Evolutionary conservation across 1,139 yeast genomes (phyloP), one percentile per base, ranked within the genome.

Genomic region (Hansenula lynferdii): DNA sequence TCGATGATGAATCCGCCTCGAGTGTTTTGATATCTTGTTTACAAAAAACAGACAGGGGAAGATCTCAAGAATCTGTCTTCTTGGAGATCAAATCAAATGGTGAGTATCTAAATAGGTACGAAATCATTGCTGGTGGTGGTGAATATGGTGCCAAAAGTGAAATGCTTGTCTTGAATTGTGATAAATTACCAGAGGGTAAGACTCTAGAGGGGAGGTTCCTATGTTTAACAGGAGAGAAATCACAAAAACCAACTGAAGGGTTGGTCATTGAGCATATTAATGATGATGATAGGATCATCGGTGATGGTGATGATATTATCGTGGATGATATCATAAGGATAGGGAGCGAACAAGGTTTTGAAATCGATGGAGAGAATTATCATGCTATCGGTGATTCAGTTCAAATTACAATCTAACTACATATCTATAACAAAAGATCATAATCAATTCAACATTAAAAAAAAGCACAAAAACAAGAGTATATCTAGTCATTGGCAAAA

Each of bases 91-190:
- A n/a, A 14, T 8, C 16, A n/a, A n/a, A n/a, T 7, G 12, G 14
- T 6, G 15, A 2, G 8, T 8, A 5, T 4, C n/a, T 12, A 3
- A 29, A 29, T 11, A 16, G 6, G 15, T 31, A 22, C 22, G 27
- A 31, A 22, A 12, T 31, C 2, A 22, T 31, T n/a, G 33, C 33
- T 2, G 33, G 33, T 10, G 33, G 33, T 22, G 33, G 33, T 14
- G 31, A 29, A 14, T 31, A 21, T 16, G 33, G 33, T 10, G 20
- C 27, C 10, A 31, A 22, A 15, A 31, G 33, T 31, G 27, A 31
- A n/a, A 31, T 31, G 33, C 27, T 31, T 5, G 33, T 31, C 4
- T 11, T 31, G 9, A 21, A 21, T 8, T 22, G 33, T 31, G 20
- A 16, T 8, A 15, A 7, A 4, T 2, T 22, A 3, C 20, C 26